phyloP scores from a whole-genome alignment of 202 grass and related monocot species.

The Setaria italica region DNA sequence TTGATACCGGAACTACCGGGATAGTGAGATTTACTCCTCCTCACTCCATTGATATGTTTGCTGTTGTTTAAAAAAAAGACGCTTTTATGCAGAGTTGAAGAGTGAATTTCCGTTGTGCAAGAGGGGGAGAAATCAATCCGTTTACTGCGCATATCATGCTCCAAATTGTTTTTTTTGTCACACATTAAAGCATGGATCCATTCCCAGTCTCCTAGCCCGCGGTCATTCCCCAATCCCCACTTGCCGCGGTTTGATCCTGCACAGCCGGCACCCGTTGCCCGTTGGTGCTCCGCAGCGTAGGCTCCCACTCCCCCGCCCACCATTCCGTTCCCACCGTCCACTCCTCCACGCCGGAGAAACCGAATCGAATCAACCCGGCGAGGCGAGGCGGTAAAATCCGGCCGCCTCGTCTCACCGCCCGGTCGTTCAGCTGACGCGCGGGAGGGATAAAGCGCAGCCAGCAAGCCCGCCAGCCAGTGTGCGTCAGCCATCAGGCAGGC shows the following conservation, averaged over 20 bases:
- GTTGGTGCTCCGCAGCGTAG: background rate
- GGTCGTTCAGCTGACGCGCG: background rate
- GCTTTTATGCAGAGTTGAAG: too few species aligned
- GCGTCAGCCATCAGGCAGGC: background rate
- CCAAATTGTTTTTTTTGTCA: too few species aligned
- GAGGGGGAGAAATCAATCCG: too few species aligned
- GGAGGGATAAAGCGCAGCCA: background rate
- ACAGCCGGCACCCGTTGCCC: background rate
- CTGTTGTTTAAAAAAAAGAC: too few species aligned
- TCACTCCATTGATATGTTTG: too few species aligned
- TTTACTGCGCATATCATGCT: too few species aligned
- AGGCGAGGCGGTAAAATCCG: background rate
- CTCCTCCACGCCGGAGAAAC: conserved; percentile 11
- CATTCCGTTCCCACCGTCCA: background rate
- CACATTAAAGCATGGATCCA: too few species aligned
- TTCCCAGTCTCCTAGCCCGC: background rate
- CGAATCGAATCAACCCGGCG: conserved; percentile 41
- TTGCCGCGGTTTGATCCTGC: background rate
- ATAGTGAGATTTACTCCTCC: too few species aligned
- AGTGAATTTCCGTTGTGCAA: too few species aligned
- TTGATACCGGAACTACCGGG: too few species aligned
- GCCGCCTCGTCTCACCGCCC: conserved; percentile 17
- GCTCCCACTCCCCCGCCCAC: background rate
- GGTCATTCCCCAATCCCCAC: background rate
- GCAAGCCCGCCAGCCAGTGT: background rate